Evolutionary conservation across 2,329 filamentous ascomycete species (phyloP).

Genomic region (Aspergillus uvarum): DNA sequence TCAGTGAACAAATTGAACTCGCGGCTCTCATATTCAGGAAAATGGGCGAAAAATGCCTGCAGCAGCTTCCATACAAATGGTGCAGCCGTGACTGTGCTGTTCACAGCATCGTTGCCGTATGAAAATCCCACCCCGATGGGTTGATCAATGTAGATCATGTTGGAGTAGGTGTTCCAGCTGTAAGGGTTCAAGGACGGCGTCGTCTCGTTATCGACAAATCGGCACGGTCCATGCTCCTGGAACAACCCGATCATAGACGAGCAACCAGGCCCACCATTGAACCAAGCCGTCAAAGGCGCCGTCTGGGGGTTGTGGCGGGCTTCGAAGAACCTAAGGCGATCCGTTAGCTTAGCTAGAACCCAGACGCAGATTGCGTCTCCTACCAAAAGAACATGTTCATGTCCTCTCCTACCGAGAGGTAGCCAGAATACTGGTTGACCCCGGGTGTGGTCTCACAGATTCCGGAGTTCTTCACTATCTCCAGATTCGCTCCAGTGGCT

Average conservation of each 20-base stretch:
- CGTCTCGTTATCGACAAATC: constrained; percentile 40
- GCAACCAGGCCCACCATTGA: constrained; percentile 51
- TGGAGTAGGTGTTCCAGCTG: constrained; percentile 61
- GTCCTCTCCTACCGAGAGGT: constrained; percentile 48
- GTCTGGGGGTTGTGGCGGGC: constrained; percentile 46
- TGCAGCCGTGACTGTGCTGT: constrained; percentile 49
- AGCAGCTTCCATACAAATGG: constrained; percentile 58
- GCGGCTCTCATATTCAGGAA: constrained; percentile 40
- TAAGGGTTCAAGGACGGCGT: constrained; percentile 50
- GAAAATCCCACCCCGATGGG: constrained; percentile 57
- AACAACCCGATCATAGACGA: constrained; percentile 44
- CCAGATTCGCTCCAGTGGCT: constrained; percentile 46
- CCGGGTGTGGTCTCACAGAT: constrained; percentile 53
- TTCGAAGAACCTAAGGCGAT: constrained; percentile 46
- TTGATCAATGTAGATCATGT: constrained; percentile 68
- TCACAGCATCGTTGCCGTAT: constrained; percentile 40
- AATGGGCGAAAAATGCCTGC: constrained; percentile 46
- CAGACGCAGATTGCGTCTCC: neutral
- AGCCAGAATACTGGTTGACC: constrained; percentile 54
- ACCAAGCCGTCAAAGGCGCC: constrained; percentile 47
- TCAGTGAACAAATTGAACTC: constrained; percentile 39
- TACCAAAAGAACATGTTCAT: constrained; percentile 50
- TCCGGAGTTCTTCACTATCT: constrained; percentile 53
- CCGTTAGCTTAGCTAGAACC: neutral
- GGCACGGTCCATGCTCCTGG: constrained; percentile 48